phyloP scores from a whole-genome alignment of 306 rosid genomes.

The Acacia confusa region DNA sequence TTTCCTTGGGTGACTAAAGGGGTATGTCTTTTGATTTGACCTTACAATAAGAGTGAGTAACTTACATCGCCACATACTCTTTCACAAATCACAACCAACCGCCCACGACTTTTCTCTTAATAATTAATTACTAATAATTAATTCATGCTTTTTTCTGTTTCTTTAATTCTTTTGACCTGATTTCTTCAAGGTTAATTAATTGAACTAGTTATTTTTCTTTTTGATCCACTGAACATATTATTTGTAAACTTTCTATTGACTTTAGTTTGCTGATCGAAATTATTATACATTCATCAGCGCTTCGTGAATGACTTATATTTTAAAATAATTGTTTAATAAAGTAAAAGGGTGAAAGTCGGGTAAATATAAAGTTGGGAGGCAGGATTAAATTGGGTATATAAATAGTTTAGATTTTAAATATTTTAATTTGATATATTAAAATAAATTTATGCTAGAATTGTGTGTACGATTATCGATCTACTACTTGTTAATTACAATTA shows the following conservation, averaged over 20 bases:
- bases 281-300: not conserved
- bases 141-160: not conserved
- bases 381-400: no score
- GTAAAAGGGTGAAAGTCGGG: not conserved
- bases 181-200: not conserved
- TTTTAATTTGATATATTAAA: no score
- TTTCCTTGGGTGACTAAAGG: not conserved
- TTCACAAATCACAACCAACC: not conserved
- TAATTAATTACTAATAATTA: not conserved
- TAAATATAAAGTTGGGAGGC: not conserved
- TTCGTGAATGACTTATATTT: not conserved
- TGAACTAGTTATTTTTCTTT: not conserved
- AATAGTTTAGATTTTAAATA: no score
- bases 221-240: not conserved
- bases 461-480: not conserved
- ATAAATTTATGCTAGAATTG: no score
- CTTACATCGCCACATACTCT: not conserved
- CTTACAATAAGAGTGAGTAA: not conserved
- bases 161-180: not conserved
- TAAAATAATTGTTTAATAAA: no score
- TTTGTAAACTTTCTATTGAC: not conserved
- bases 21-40: not conserved
- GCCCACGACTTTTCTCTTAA: not conserved
- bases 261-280: not conserved
- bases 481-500: no score